Percentiles rank a stretch among this genome's conserved stretches.
Conservation (phyloP, 2,329 filamentous ascomycete species). For the Xylariomycetidae sp. region DNA sequence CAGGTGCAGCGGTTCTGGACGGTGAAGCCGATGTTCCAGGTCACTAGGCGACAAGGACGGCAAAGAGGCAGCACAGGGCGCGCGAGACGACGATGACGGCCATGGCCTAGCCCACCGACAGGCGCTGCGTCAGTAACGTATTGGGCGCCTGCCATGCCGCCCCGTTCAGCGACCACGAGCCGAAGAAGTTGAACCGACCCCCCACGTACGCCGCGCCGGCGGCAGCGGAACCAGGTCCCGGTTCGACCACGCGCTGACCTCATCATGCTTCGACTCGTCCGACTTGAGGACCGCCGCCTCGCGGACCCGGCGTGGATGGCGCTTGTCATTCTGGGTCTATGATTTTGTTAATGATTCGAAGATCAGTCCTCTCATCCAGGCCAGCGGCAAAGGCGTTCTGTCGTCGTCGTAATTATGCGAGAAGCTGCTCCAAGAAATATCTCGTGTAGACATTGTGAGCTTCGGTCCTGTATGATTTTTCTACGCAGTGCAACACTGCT, state of each 20-base stretch:
- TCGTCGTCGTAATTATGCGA: too few species aligned
- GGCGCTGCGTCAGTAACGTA: constrained; percentile 38
- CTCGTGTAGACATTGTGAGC: too few species aligned
- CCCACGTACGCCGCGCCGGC: constrained; percentile 39
- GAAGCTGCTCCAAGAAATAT: too few species aligned
- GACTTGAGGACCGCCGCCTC: constrained; percentile 29
- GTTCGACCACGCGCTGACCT: constrained; percentile 45
- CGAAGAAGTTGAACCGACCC: constrained; percentile 41
- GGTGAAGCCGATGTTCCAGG: constrained; percentile 45
- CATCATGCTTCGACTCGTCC: constrained; percentile 34
- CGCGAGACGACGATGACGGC: constrained; percentile 38
- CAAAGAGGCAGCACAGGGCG: constrained; percentile 36
- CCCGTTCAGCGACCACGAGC: constrained; percentile 36
- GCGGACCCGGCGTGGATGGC: constrained; percentile 21
- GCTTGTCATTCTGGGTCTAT: too few species aligned
- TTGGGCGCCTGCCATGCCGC: constrained; percentile 41
- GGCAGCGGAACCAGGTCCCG: constrained; percentile 34
- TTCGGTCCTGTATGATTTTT: too few species aligned
- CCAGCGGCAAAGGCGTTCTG: too few species aligned
- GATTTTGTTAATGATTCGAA: too few species aligned
- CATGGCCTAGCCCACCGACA: constrained; percentile 43
- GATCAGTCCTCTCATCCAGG: too few species aligned
- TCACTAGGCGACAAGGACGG: constrained; percentile 39
- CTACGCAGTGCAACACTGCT: too few species aligned
- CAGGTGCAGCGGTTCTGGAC: constrained; percentile 43